Percentiles rank a stretch among this genome's conserved stretches.
These are phyloP conservation scores for Hymenoscyphus linearis DNA, from an alignment of 2,329 filamentous ascomycete species.

Conservation along the genomic window DNA sequence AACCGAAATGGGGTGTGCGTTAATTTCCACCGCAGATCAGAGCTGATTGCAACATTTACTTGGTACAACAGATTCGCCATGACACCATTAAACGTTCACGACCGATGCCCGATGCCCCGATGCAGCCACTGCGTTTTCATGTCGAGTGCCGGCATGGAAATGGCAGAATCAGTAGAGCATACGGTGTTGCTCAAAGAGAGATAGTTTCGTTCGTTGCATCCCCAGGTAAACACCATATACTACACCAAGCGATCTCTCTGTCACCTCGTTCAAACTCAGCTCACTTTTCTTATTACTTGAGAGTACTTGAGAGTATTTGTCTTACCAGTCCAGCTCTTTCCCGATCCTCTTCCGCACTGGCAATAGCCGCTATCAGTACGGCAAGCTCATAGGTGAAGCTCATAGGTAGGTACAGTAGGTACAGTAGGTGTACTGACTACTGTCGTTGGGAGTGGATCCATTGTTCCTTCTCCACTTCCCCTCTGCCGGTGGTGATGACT, in stretches of 20 bases:
- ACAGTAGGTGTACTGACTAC: no score
- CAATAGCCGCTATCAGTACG: no score
- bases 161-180: no score
- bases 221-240: background rate
- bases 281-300: background rate
- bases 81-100: background rate
- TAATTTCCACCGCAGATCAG: conserved; percentile 3
- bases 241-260: background rate
- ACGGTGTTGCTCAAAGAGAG: background rate
- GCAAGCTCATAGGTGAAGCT: no score
- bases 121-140: background rate
- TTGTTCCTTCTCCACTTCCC: no score
- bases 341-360: background rate
- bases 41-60: background rate
- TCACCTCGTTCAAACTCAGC: background rate
- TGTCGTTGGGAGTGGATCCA: no score
- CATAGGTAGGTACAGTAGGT: no score
- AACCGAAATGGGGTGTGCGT: background rate
- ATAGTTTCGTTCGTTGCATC: background rate
- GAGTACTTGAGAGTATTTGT: no score
- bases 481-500: no score
- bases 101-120: background rate
- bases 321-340: background rate
- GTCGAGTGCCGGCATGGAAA: background rate
- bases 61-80: conserved; percentile 4